These are phyloP conservation scores for Pezicula rhizophila DNA, from an alignment of 2,329 filamentous ascomycete species.

Conservation along the genomic window DNA sequence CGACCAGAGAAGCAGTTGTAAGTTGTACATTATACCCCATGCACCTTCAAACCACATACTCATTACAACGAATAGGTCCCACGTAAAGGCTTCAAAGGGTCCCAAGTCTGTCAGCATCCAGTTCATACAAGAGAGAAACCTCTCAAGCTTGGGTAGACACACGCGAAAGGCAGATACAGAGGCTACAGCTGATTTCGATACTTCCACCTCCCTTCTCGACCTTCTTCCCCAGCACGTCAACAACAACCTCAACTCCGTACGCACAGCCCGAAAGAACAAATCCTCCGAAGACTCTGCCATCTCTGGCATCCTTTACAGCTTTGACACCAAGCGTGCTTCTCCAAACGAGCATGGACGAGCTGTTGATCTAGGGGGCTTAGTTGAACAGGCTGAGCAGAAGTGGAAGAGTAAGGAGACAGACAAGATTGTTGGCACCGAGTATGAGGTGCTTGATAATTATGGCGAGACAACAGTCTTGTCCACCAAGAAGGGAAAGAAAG, in stretches of 20 bases:
- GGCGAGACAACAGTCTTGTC: slow-evolving; percentile 22
- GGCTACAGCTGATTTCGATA: slow-evolving; percentile 16
- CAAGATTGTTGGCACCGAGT: slow-evolving; percentile 26
- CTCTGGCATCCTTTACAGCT: slow-evolving; percentile 23
- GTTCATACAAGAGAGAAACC: neutral
- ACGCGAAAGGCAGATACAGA: slow-evolving; percentile 17
- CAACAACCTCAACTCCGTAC: slow-evolving; percentile 16
- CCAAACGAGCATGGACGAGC: slow-evolving; percentile 16
- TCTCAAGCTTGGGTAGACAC: slow-evolving; percentile 7
- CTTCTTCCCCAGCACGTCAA: slow-evolving; percentile 23
- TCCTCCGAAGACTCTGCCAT: slow-evolving; percentile 7
- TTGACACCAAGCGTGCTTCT: slow-evolving; percentile 20
- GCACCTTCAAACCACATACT: neutral
- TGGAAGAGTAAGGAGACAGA: slow-evolving; percentile 26
- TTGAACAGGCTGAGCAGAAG: slow-evolving; percentile 27
- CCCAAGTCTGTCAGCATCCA: slow-evolving; percentile 1
- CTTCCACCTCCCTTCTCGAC: slow-evolving; percentile 17
- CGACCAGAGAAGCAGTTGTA: slow-evolving; percentile 19
- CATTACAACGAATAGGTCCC: slow-evolving; percentile 7
- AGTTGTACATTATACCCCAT: slow-evolving; percentile 12
- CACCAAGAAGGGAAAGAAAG: slow-evolving; percentile 18
- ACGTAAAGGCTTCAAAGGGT: slow-evolving; percentile 17
- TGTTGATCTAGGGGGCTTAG: slow-evolving; percentile 22
- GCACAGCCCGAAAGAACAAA: slow-evolving; percentile 9
- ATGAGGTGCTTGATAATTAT: slow-evolving; percentile 27